Evolutionary conservation across 768 basidiomycete genomes (phyloP), one percentile per base, ranked within the genome.

Genomic region (Lactarius hengduanensis): DNA sequence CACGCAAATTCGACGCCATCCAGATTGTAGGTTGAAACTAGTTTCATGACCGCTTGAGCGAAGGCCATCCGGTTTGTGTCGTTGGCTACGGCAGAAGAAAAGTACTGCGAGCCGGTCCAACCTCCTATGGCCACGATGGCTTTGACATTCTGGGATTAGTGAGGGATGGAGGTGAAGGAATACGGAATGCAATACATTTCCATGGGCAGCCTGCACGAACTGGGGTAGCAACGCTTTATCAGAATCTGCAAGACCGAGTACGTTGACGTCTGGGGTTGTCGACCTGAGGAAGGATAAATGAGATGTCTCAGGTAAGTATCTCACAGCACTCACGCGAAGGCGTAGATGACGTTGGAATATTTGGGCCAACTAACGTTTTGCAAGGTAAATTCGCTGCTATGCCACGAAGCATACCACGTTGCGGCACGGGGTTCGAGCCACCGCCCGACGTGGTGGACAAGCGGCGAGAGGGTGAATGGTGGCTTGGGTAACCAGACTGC

Each of bases 391-490:
- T 77, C 69, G 30, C 68, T 62, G 7, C 75, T 76, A 61, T 81
- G 76, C 83, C 84, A 86, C n/a, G 79, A 80, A 20, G 86, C 78
- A 69, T 82, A 85, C 84, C 85, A 88, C 2, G 81, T 81, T 38
- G 83, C 76, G 4, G 83, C 20, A 86, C 76, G 10, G 22, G 3
- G 6, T 38, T 38, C 22, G 56, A 1, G 26, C 7, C 4, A 26
- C 32, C 10, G 1, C 22, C 2, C 2, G 56, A 10, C 36, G 0
- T 4, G 30, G 15, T 22, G 18, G 16, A n/a, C 15, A 34, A 20
- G 43, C 26, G 36, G 20, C 13, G n/a, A 16, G 43, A 7, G 26
- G 2, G 16, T 18, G 34, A 5, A 30, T 10, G 36, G 10, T 20
- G 15, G 30, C 3, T 22, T n/a, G 11, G 9, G 26, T 8, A 22